Evolutionary conservation across 176 grass and related monocot species (phyloP).

Genomic region (Eragrostis curvula): DNA sequence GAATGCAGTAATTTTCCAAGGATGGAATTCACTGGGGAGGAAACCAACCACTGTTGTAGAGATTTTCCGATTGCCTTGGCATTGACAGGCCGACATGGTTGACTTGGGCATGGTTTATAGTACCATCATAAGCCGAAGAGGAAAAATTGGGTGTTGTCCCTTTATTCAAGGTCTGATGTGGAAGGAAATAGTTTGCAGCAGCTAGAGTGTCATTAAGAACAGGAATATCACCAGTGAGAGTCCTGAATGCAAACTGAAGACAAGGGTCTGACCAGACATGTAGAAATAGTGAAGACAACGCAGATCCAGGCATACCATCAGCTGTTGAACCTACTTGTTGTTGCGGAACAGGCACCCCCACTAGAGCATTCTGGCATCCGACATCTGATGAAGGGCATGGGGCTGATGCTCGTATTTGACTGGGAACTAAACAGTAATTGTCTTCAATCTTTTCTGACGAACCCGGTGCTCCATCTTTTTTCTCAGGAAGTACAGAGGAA

Average conservation of each 20-base stretch:
- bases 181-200: constrained; percentile 40
- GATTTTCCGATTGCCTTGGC: constrained; percentile 45
- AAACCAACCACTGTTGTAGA: constrained; percentile 50
- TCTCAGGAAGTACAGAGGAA: constrained; percentile 39
- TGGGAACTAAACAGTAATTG: constrained; percentile 28
- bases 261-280: constrained; percentile 75
- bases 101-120: constrained; percentile 33
- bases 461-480: constrained; percentile 39
- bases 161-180: constrained; percentile 52
- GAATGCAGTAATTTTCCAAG: background rate
- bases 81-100: constrained; percentile 38
- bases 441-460: constrained; percentile 34
- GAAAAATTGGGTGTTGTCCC: constrained; percentile 24
- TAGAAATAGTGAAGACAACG: constrained; percentile 52
- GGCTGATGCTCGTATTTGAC: constrained; percentile 30
- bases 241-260: constrained; percentile 78
- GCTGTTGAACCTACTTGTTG: constrained; percentile 25
- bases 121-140: constrained; percentile 41
- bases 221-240: constrained; percentile 68
- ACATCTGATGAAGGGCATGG: constrained; percentile 28
- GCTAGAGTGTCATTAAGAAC: constrained; percentile 34
- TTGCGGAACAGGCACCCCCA: constrained; percentile 6
- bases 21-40: constrained; percentile 50
- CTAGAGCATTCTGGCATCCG: constrained; percentile 19
- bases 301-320: constrained; percentile 45